Conservation (phyloP, 208 protist genomes). For the Leishmania gerbilli region DNA sequence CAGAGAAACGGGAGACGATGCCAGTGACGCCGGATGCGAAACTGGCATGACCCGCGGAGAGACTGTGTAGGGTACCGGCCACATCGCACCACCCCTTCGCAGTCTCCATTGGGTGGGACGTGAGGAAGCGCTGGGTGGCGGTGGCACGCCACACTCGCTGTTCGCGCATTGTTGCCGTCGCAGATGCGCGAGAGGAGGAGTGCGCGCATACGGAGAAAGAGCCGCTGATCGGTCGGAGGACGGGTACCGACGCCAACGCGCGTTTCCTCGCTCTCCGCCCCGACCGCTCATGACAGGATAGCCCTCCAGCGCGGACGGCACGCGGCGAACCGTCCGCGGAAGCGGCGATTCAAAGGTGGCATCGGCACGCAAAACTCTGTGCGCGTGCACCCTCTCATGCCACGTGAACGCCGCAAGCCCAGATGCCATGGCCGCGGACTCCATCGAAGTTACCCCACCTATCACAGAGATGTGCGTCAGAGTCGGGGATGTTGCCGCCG, state of each 20-base stretch:
- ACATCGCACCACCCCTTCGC: neutral
- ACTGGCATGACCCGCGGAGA: neutral
- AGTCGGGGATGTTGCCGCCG: constrained; percentile 38
- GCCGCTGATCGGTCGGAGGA: neutral
- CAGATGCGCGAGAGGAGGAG: neutral
- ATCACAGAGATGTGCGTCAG: constrained; percentile 47
- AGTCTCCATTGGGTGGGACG: neutral
- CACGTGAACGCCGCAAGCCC: constrained; percentile 47
- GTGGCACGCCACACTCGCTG: neutral
- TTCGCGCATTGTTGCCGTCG: neutral
- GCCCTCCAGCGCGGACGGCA: neutral
- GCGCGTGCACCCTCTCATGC: too few species aligned
- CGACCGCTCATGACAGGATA: neutral
- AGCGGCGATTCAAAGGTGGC: neutral
- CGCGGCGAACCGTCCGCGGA: neutral
- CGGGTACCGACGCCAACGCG: neutral
- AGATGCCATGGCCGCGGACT: constrained; percentile 48
- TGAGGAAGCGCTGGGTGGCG: neutral
- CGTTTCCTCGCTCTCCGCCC: neutral
- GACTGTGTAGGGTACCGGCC: neutral
- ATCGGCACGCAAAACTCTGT: neutral
- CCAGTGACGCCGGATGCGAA: neutral
- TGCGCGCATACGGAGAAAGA: neutral
- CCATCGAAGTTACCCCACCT: constrained; percentile 48
- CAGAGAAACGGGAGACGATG: neutral